These are phyloP conservation scores for Tieghemiomyces parasiticus DNA, from an alignment of 192 early-diverging fungal species.

Conservation along the genomic window DNA sequence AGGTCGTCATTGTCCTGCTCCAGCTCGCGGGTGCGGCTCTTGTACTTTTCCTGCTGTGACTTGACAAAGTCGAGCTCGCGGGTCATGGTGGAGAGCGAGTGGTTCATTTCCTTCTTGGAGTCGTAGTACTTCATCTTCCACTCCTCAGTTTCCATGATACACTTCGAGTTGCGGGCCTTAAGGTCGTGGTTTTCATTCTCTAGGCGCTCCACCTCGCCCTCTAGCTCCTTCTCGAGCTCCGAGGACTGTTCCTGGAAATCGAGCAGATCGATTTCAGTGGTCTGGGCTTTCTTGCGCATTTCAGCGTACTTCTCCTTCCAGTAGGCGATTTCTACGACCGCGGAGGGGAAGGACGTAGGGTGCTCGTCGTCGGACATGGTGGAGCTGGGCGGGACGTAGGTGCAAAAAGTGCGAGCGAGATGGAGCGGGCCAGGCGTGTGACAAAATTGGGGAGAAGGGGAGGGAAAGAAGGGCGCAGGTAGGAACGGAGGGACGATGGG, in stretches of 20 bases:
- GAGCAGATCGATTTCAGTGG: constrained; percentile 42
- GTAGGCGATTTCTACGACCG: constrained; percentile 51
- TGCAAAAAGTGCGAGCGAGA: no score
- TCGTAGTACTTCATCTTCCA: constrained; percentile 61
- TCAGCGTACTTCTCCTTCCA: constrained; percentile 35
- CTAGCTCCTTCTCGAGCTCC: constrained; percentile 56
- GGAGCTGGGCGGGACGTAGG: no score
- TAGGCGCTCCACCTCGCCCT: constrained; percentile 50
- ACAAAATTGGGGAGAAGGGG: not conserved
- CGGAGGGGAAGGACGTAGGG: constrained; percentile 26
- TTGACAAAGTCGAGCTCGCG: constrained; percentile 57
- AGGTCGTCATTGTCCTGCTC: constrained; percentile 69
- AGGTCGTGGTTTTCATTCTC: constrained; percentile 50
- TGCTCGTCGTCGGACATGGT: constrained; percentile 2
- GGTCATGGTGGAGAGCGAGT: constrained; percentile 48
- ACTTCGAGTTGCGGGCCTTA: constrained; percentile 42
- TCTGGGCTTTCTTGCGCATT: constrained; percentile 33
- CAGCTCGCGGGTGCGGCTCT: constrained; percentile 52
- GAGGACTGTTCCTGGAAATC: constrained; percentile 48
- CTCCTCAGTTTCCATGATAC: constrained; percentile 47
- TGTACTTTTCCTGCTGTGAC: constrained; percentile 49
- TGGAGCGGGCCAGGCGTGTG: not conserved
- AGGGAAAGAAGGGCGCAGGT: no score
- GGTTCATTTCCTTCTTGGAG: constrained; percentile 46
- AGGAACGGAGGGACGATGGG: no score